phyloP scores from a whole-genome alignment of 1,284 basidiomycete genomes.

The Wolfiporia cocos region DNA sequence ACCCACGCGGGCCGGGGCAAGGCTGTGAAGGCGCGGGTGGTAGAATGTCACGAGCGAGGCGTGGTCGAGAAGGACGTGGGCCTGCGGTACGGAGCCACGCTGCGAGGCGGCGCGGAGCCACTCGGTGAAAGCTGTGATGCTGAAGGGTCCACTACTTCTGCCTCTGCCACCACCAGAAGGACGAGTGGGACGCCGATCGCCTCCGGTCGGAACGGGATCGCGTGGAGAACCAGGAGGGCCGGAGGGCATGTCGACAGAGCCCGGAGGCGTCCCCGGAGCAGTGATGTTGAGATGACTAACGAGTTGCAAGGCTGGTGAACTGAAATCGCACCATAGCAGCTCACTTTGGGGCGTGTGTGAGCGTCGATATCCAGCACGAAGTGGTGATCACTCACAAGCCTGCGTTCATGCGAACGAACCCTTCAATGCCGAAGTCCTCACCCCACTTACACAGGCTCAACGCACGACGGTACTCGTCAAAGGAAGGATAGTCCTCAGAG shows the following conservation, averaged over 20 bases:
- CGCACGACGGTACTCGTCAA: background rate
- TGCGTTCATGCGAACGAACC: conserved; percentile 8
- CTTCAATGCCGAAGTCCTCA: conserved; percentile 3
- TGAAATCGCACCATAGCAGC: conserved; percentile 9
- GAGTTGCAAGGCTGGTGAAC: conserved; percentile 6
- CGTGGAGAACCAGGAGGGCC: background rate
- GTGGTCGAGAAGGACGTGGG: conserved; percentile 7
- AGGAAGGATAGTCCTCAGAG: background rate
- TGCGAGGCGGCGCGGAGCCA: conserved; percentile 7
- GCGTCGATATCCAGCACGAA: background rate
- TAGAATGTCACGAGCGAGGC: conserved; percentile 7
- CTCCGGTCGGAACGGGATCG: background rate
- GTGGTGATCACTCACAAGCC: conserved; percentile 3
- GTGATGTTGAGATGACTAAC: conserved; percentile 9
- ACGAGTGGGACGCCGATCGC: background rate
- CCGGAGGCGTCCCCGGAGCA: conserved; percentile 4
- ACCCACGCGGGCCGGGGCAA: conserved; percentile 1
- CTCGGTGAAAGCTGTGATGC: conserved; percentile 1
- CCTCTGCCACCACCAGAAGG: background rate
- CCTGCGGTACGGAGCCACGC: conserved; percentile 5
- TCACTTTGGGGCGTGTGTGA: conserved; percentile 1
- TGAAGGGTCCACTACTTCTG: conserved; percentile 2
- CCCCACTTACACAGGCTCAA: background rate
- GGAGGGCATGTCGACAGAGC: background rate
- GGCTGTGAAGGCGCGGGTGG: conserved; percentile 7